These are phyloP conservation scores for Acrocalymma vagum DNA, from an alignment of 2,329 filamentous ascomycete genomes.

Conservation along the genomic window DNA sequence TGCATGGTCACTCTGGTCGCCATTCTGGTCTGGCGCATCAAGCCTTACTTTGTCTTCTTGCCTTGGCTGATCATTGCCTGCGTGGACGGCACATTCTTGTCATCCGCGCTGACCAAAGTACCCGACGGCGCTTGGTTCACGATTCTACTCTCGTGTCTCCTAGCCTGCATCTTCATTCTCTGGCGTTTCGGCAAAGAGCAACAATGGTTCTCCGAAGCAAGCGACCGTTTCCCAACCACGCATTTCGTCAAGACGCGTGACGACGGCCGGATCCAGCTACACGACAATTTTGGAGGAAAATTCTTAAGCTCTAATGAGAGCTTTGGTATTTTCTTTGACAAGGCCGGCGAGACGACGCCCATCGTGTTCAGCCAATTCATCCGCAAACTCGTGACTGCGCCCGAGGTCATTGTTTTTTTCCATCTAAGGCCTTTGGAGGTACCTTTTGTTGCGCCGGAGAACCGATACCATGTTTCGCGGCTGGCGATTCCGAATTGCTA, in stretches of 20 bases:
- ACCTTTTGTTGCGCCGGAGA: conserved; percentile 54
- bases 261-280: conserved; percentile 47
- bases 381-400: conserved; percentile 72
- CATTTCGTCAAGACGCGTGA: conserved; percentile 50
- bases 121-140: conserved; percentile 84
- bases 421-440: conserved; percentile 71
- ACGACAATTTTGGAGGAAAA: conserved; percentile 47
- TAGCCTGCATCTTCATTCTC: conserved; percentile 72
- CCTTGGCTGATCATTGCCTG: conserved; percentile 71
- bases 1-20: conserved; percentile 77
- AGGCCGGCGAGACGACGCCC: conserved; percentile 71
- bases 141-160: conserved; percentile 67
- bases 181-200: conserved; percentile 83
- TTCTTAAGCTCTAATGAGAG: conserved; percentile 54
- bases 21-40: conserved; percentile 75
- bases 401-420: conserved; percentile 77
- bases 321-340: conserved; percentile 81
- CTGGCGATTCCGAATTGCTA: conserved; percentile 69
- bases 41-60: conserved; percentile 66
- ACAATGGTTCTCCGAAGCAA: conserved; percentile 75
- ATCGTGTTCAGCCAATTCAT: conserved; percentile 77
- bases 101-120: conserved; percentile 75
- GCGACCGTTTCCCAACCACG: conserved; percentile 61
- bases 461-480: conserved; percentile 58
- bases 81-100: conserved; percentile 75